A percentile compares a stretch with the other conserved stretches of the same genome.
Evolutionary conservation across 179 eudicot genomes (phyloP).

Genomic region (Actinidia arguta): DNA sequence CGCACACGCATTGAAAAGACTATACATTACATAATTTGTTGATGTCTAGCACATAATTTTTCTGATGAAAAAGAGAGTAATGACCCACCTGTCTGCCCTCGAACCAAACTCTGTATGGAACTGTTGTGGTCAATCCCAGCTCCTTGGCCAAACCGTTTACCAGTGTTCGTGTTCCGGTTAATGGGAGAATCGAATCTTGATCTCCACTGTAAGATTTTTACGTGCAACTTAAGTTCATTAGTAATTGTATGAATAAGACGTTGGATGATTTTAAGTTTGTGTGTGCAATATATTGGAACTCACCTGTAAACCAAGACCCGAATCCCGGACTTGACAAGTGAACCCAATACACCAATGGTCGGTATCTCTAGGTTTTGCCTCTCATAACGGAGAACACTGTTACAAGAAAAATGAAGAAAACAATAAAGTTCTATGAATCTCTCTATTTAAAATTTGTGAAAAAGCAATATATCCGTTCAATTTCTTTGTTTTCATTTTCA

Average conservation of each 20-base stretch:
- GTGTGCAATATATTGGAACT: not conserved
- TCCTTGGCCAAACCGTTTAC: constrained; percentile 65
- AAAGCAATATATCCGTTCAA: too few species aligned
- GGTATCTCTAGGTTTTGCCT: constrained; percentile 80
- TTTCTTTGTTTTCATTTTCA: too few species aligned
- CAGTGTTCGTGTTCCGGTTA: constrained; percentile 74
- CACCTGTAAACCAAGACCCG: constrained; percentile 86
- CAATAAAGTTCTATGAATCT: too few species aligned
- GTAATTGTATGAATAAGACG: not conserved
- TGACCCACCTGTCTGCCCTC: constrained; percentile 69
- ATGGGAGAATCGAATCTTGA: constrained; percentile 93
- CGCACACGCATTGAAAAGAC: too few species aligned
- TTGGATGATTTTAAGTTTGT: not conserved
- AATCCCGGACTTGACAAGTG: constrained; percentile 66
- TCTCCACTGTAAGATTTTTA: constrained; percentile 63
- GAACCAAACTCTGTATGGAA: constrained; percentile 86
- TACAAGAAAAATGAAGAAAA: not conserved
- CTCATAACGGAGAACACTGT: constrained; percentile 68
- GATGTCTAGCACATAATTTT: too few species aligned
- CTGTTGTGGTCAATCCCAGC: constrained; percentile 64
- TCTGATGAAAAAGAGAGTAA: not conserved
- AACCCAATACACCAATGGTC: constrained; percentile 58
- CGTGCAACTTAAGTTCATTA: not conserved
- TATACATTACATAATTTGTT: too few species aligned
- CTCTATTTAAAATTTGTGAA: too few species aligned